Evolutionary conservation across 352 stramenopile genomes (phyloP), one percentile per base, ranked within the genome.

Genomic region (Globisporangium cystogenes): DNA sequence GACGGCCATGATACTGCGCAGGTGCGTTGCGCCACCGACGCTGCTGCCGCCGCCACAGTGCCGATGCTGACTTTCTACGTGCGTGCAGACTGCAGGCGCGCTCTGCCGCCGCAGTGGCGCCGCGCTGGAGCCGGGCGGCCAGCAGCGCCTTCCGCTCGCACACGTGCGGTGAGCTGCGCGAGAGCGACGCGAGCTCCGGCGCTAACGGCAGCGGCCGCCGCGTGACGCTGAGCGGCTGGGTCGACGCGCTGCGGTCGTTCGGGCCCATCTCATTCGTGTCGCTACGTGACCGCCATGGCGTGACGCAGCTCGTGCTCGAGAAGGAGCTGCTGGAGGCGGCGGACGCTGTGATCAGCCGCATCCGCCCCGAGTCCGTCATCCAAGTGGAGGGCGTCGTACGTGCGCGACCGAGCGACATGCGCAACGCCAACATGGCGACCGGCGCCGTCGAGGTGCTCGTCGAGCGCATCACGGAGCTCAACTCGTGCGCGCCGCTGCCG

Each of bases 241-340:
- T 95, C 20, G 76, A 95, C 36, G 74, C 81, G 20, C 67, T 91
- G 15, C 81, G 82, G 15, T 67, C 77, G 15, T 91, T 89, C 27
- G 86, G 86, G 0, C 78, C 76, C 18, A 83, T 94, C 33, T 82
- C 76, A 7, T 96, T 96, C 62, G 66, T 93, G 23, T 88, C 78
- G 27, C 60, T 96, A 46, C 78, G 86, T 48, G 86, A 96, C 51
- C 79, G 81, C 42, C 68, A 86, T 48, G 86, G 86, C 27, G 68
- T 84, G 55, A 89, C 81, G 51, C 86, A 96, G 63, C 65, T 96
- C 20, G 79, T 91, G 44, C 66, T 93, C 23, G 74, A 88, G 51
- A 87, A 83, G 52, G 67, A 71, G 14, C 62, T 80, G 33, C 55
- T 87, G 20, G 63, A 76, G 8, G 39, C 64, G 6, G 56, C 65